These are phyloP conservation scores for Salvia hispanica DNA, from an alignment of 257 asterid genomes.

Conservation along the genomic window DNA sequence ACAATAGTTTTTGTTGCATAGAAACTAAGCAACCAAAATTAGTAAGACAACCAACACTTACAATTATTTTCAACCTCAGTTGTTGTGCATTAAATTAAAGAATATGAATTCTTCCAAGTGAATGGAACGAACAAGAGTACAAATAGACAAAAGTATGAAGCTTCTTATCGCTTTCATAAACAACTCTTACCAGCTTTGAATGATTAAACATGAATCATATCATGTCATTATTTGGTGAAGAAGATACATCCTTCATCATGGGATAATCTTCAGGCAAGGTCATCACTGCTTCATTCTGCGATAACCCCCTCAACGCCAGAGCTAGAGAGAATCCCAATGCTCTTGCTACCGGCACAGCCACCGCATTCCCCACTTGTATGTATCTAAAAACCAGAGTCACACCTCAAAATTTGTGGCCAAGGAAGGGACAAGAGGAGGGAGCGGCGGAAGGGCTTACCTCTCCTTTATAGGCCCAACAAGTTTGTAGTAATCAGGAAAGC, in stretches of 20 bases:
- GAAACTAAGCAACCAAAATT: no score
- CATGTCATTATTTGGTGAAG: constrained; percentile 32
- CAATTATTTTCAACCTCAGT: neutral
- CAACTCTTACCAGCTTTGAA: neutral
- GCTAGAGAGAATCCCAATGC: constrained; percentile 72
- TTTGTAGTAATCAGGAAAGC: constrained; percentile 78
- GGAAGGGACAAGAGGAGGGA: neutral
- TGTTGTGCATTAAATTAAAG: neutral
- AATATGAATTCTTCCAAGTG: neutral
- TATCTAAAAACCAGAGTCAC: constrained; percentile 43
- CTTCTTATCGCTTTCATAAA: no score
- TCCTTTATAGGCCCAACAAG: constrained; percentile 75
- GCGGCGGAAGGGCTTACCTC: constrained; percentile 43
- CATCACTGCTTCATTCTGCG: constrained; percentile 43
- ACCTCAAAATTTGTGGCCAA: neutral
- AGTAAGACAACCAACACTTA: neutral
- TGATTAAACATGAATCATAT: neutral
- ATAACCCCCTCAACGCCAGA: constrained; percentile 44
- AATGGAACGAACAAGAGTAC: no score
- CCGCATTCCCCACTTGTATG: constrained; percentile 89
- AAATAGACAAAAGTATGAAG: neutral
- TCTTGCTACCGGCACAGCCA: constrained; percentile 87
- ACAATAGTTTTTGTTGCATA: no score
- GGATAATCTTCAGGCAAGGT: constrained; percentile 55
- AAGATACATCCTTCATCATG: constrained; percentile 19